Percentiles rank a stretch among this genome's conserved stretches.
These are phyloP conservation scores for Rhizoclosmatium globosum DNA, from an alignment of 192 early-diverging fungal species.

Conservation along the genomic window DNA sequence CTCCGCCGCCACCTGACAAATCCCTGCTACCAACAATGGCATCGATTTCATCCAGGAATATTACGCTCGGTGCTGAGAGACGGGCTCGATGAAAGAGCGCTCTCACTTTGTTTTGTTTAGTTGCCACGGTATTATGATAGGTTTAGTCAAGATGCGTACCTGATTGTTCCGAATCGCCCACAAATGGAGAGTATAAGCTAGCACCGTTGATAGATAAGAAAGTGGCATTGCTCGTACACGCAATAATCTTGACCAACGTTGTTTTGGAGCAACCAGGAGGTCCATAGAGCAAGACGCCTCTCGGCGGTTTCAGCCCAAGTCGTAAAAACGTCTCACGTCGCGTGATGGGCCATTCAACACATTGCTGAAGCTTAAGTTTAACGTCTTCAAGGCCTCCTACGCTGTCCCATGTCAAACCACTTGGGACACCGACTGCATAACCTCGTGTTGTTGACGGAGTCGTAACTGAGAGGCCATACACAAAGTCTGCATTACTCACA, in stretches of 20 bases:
- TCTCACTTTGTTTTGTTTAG: slow-evolving; percentile 58
- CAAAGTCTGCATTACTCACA: slow-evolving; percentile 25
- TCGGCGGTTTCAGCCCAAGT: slow-evolving; percentile 81
- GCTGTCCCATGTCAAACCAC: slow-evolving; percentile 76
- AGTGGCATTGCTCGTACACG: slow-evolving; percentile 76
- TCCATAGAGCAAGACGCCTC: slow-evolving; percentile 94
- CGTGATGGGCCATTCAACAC: slow-evolving; percentile 89
- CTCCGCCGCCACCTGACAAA: slow-evolving; percentile 52
- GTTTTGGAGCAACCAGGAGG: slow-evolving; percentile 99
- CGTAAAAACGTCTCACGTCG: slow-evolving; percentile 71
- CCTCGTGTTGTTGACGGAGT: slow-evolving; percentile 75
- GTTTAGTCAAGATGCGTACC: slow-evolving; percentile 49
- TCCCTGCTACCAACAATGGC: slow-evolving; percentile 91
- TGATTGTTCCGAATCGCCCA: slow-evolving; percentile 86
- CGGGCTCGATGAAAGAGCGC: slow-evolving; percentile 84
- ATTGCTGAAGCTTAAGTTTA: slow-evolving; percentile 82
- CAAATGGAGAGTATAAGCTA: slow-evolving; percentile 77
- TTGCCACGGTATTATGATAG: neutral
- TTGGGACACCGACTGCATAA: slow-evolving; percentile 56
- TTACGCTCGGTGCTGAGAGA: slow-evolving; percentile 77
- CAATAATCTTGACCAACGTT: slow-evolving; percentile 88
- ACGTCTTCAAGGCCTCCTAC: slow-evolving; percentile 88
- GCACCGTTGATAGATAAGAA: slow-evolving; percentile 85
- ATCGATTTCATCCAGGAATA: slow-evolving; percentile 98
- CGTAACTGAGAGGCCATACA: slow-evolving; percentile 29